A percentile compares a stretch with the other conserved stretches of the same genome.
Evolutionary conservation across 2,329 filamentous ascomycete species (phyloP).

Genomic region (Raffaelea deltoideospora): DNA sequence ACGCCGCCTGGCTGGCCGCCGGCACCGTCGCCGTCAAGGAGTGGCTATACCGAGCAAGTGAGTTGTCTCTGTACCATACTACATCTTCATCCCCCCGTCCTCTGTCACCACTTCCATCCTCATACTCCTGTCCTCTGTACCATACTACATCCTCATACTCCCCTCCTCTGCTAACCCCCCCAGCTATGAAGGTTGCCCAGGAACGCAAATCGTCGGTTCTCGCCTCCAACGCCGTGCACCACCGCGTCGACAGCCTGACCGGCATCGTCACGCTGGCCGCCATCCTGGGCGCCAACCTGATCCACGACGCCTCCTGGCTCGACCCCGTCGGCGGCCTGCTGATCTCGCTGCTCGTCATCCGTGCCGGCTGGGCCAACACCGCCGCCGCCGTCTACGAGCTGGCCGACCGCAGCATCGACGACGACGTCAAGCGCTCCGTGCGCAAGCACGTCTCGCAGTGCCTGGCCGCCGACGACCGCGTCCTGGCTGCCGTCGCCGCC

Average conservation of each 20-base stretch:
- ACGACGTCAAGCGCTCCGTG: conserved; percentile 63
- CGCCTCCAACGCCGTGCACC: conserved; percentile 90
- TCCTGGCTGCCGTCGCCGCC: too few species aligned
- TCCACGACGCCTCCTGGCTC: conserved; percentile 77
- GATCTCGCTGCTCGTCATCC: conserved; percentile 87
- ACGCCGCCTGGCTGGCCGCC: conserved; percentile 86
- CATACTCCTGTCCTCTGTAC: background rate
- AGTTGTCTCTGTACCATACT: conserved; percentile 21
- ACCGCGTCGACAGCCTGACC: conserved; percentile 89
- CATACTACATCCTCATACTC: background rate
- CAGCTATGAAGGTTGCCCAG: conserved; percentile 87
- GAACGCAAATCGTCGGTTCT: conserved; percentile 93
- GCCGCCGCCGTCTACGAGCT: conserved; percentile 69
- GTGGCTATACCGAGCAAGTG: conserved; percentile 93
- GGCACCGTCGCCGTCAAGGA: conserved; percentile 89
- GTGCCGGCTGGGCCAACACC: conserved; percentile 79
- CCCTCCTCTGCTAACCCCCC: conserved; percentile 12
- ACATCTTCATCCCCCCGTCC: background rate
- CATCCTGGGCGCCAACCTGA: conserved; percentile 77
- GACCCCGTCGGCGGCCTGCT: conserved; percentile 86
- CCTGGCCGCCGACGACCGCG: conserved; percentile 19
- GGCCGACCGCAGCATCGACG: conserved; percentile 78
- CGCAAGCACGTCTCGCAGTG: conserved; percentile 47
- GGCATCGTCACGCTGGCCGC: conserved; percentile 83
- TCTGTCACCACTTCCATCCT: too few species aligned